Conservation (phyloP, 331 rosid species). For the Phaseolus coccineus region DNA sequence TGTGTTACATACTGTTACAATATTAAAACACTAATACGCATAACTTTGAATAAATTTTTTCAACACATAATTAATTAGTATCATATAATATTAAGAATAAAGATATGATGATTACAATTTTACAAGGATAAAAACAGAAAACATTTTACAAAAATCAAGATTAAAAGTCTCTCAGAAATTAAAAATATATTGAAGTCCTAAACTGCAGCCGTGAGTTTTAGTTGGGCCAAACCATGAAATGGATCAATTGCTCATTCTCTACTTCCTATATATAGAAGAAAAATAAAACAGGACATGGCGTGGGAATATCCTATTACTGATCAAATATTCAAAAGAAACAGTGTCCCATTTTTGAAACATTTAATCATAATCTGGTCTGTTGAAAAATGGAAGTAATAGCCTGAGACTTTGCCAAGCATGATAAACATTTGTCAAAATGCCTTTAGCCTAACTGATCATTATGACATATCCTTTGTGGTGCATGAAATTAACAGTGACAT, state of each 20-base stretch:
- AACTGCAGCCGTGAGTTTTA: background rate
- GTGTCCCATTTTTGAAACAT: conserved; percentile 20
- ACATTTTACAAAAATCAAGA: too few species aligned
- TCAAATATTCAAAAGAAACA: background rate
- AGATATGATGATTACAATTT: too few species aligned
- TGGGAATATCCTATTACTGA: background rate
- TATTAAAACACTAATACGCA: too few species aligned
- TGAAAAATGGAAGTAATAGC: background rate
- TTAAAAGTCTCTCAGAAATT: too few species aligned
- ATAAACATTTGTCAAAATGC: background rate
- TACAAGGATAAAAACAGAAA: too few species aligned
- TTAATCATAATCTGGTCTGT: conserved; percentile 1
- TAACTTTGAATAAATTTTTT: too few species aligned
- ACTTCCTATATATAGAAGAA: background rate
- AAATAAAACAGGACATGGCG: background rate
- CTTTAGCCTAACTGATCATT: conserved; percentile 20
- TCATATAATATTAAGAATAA: too few species aligned
- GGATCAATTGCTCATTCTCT: background rate
- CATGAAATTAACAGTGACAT: conserved; percentile 36
- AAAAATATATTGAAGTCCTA: too few species aligned
- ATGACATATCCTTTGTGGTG: conserved; percentile 23
- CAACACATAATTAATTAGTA: too few species aligned
- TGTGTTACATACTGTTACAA: too few species aligned
- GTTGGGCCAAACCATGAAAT: conserved; percentile 14
- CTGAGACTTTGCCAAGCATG: background rate